phyloP scores from a whole-genome alignment of 2,329 filamentous ascomycete species.

The Nemania bipapillata region DNA sequence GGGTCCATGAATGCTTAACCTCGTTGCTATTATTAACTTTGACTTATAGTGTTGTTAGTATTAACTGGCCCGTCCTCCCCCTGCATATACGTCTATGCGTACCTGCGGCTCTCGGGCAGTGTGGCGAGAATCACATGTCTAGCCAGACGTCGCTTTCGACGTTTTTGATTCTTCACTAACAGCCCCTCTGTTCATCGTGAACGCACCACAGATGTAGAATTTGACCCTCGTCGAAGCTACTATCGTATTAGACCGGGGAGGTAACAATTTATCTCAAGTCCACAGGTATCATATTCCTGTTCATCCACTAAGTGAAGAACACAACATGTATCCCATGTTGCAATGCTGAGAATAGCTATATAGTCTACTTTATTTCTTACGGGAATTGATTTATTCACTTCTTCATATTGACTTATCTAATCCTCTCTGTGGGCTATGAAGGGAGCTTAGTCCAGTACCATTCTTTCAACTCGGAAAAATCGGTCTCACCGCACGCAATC shows the following conservation, averaged over 20 bases:
- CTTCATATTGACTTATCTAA: neutral
- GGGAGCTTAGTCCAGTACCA: neutral
- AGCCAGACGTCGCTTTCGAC: neutral
- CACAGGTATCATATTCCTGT: neutral
- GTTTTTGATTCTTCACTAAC: neutral
- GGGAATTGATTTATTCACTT: neutral
- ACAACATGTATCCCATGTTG: neutral
- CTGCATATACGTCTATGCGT: neutral
- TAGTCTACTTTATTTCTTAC: neutral
- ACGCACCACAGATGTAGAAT: neutral
- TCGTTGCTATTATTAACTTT: too few relatives aligned
- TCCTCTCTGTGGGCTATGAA: neutral
- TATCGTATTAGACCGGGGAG: neutral
- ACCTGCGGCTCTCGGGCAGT: neutral
- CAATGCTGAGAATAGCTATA: neutral
- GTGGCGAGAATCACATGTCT: neutral
- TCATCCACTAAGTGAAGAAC: neutral
- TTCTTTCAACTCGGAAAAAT: neutral
- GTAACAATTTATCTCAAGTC: too few relatives aligned
- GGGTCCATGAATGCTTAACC: neutral
- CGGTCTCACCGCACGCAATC: neutral
- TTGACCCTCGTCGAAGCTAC: neutral
- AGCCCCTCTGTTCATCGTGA: too few relatives aligned
- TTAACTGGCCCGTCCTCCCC: too few relatives aligned
- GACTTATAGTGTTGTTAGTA: too few relatives aligned